Conservation (phyloP, 805 yeast genomes). For the Kuraishia molischiana region DNA sequence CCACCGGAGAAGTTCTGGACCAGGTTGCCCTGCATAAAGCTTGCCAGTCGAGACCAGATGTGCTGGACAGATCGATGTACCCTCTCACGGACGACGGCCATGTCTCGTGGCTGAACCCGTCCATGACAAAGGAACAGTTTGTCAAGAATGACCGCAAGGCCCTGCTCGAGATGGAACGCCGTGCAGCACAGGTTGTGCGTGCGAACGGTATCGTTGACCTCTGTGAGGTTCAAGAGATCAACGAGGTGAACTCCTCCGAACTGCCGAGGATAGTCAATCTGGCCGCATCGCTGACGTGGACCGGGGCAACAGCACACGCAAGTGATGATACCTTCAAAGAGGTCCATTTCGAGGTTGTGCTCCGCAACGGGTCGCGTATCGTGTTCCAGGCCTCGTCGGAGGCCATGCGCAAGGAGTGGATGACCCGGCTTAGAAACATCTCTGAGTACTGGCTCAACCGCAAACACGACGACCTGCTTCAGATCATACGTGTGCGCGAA, state of each 20-base stretch:
- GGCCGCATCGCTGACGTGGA: constrained; percentile 22
- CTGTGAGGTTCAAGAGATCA: constrained; percentile 31
- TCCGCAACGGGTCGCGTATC: constrained; percentile 34
- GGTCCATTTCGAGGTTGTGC: constrained; percentile 41
- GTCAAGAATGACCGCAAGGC: constrained; percentile 43
- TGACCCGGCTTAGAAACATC: constrained; percentile 33
- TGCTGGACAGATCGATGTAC: constrained; percentile 45
- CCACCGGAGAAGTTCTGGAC: constrained; percentile 24
- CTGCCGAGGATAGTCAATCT: constrained; percentile 11
- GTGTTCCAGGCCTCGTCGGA: constrained; percentile 47
- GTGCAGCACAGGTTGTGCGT: constrained; percentile 40
- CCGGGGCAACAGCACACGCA: constrained; percentile 5
- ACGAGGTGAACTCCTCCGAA: constrained; percentile 7
- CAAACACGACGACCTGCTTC: constrained; percentile 26
- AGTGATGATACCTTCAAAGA: constrained; percentile 22
- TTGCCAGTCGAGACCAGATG: constrained; percentile 18
- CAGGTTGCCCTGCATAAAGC: constrained; percentile 12
- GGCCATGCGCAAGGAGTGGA: constrained; percentile 55
- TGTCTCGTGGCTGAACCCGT: constrained; percentile 51
- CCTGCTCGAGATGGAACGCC: constrained; percentile 54
- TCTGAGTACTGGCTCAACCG: constrained; percentile 51
- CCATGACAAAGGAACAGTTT: constrained; percentile 16
- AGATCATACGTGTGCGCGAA: constrained; percentile 26
- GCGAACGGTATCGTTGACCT: constrained; percentile 59
- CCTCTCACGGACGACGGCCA: constrained; percentile 40